Evolutionary conservation across 2,329 filamentous ascomycete species (phyloP).

Genomic region (Colletotrichum sp.): DNA sequence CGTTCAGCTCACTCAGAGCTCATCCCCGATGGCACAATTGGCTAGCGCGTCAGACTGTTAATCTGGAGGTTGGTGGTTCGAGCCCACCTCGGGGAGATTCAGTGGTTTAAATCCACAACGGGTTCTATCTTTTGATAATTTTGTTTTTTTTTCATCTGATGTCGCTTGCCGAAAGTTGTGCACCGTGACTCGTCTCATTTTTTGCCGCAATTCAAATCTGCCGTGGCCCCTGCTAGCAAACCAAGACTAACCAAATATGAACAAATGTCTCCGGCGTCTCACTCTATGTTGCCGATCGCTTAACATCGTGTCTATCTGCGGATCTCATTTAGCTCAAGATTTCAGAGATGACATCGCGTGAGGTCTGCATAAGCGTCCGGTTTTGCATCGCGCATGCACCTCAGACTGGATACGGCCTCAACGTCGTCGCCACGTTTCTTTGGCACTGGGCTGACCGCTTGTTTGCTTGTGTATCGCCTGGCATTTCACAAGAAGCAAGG

Average conservation of each 20-base stretch:
- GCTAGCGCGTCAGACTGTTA: conserved; percentile 23
- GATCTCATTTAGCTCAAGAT: not conserved
- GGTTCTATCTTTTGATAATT: not conserved
- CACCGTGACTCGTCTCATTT: not conserved
- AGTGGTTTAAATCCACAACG: not conserved
- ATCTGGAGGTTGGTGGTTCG: conserved; percentile 23
- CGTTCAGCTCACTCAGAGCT: not conserved
- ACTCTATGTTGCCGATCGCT: not conserved
- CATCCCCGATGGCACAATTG: conserved; percentile 23
- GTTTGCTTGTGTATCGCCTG: not conserved
- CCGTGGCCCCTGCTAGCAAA: not conserved
- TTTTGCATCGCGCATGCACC: not conserved
- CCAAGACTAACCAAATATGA: not conserved
- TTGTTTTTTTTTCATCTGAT: not conserved
- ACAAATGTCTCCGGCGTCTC: not conserved
- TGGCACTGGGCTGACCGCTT: not conserved
- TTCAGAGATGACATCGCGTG: not conserved
- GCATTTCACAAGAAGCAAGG: not conserved
- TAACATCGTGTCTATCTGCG: not conserved
- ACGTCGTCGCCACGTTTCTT: not conserved
- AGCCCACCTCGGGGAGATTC: conserved; percentile 18
- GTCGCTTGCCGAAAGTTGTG: not conserved
- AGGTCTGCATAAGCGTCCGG: not conserved
- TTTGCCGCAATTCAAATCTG: not conserved
- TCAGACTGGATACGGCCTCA: not conserved